Evolutionary conservation across 2,329 filamentous ascomycete genomes (phyloP).

Genomic region (Bipolaris bicolor): DNA sequence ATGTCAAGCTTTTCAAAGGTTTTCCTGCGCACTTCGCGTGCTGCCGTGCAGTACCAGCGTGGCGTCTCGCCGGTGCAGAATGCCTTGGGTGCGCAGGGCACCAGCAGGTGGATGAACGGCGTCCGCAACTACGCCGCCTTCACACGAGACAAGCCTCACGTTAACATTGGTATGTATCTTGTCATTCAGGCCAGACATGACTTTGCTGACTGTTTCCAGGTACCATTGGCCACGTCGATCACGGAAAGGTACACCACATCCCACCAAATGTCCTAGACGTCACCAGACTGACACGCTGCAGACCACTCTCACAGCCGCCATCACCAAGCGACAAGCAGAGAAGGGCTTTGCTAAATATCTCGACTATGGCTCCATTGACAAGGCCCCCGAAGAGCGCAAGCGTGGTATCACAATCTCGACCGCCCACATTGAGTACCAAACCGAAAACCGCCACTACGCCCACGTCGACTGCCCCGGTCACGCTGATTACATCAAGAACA

Average conservation of each 20-base stretch:
- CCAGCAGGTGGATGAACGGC: constrained; percentile 68
- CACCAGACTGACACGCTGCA: constrained; percentile 49
- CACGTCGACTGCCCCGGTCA: constrained; percentile 99
- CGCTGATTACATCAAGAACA: constrained; percentile 99
- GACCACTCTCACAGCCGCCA: constrained; percentile 98
- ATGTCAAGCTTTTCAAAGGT: constrained; percentile 86
- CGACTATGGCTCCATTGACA: constrained; percentile 98
- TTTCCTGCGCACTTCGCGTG: constrained; percentile 81
- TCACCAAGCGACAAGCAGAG: constrained; percentile 96
- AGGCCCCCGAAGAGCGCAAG: constrained; percentile 98
- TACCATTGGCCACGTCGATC: constrained; percentile 99
- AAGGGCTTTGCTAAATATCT: constrained; percentile 95
- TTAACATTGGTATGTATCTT: constrained; percentile 83
- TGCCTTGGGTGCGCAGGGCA: constrained; percentile 67
- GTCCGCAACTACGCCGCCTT: constrained; percentile 70
- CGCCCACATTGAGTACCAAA: constrained; percentile 97
- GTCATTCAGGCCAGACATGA: neutral
- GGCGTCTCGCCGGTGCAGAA: constrained; percentile 77
- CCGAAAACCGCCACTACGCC: constrained; percentile 93
- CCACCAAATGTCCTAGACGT: constrained; percentile 19
- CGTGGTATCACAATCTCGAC: constrained; percentile 99
- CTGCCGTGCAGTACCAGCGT: constrained; percentile 70
- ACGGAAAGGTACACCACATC: constrained; percentile 78
- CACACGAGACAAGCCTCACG: constrained; percentile 93
- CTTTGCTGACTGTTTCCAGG: constrained; percentile 56